Evolutionary conservation across 1,139 yeast species (phyloP), one percentile per base, ranked within the genome.

Genomic region (Yamadazyma sp.): DNA sequence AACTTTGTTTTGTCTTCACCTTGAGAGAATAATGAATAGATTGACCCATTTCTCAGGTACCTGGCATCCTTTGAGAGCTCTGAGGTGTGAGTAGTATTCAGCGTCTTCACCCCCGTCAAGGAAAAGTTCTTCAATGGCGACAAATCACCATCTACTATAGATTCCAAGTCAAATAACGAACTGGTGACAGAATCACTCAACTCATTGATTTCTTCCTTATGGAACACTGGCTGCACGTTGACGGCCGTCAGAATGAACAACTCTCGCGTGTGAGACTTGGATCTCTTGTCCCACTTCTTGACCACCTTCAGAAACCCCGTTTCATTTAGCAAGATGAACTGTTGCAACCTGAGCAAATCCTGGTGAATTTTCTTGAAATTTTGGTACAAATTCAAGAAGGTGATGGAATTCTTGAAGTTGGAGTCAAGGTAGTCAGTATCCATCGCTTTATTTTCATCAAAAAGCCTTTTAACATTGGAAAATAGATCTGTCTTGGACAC

Each of bases 281-380:
- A 88, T 44, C 97, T 73, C 62, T 92, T 92, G 61, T 92, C 98
- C 98, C 98, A 92, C 65, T 92, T 92, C 59, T 92, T 92, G 51
- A 92, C 77, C 24, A 88, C 97, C 62, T 92, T 92, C 22, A 94
- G 82, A 61, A 92, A 92, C 13, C 97, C 98, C 0, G 96, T 88
- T 54, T 92, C 96, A 57, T 92, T 92, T 44, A 92, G 70, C 58
- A 90, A 96, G 31, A 92, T 89, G 61, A 87, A 92, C 60, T 90
- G 97, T 56, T 92, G 96, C 21, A 92, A 69, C 41, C 95, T 74
- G 46, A 86, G 83, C 46, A 92, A 69, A 59, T 92, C 97, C 49
- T 90, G 86, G 38, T 95, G 85, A 51, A 87, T 87, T 53, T 94
- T 82, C 57, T 85, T 87, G 59, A 90, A 86, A 22, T 92, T 95